Conservation (phyloP, 495 filamentous ascomycete species). For the Aspergillus panamensis region DNA sequence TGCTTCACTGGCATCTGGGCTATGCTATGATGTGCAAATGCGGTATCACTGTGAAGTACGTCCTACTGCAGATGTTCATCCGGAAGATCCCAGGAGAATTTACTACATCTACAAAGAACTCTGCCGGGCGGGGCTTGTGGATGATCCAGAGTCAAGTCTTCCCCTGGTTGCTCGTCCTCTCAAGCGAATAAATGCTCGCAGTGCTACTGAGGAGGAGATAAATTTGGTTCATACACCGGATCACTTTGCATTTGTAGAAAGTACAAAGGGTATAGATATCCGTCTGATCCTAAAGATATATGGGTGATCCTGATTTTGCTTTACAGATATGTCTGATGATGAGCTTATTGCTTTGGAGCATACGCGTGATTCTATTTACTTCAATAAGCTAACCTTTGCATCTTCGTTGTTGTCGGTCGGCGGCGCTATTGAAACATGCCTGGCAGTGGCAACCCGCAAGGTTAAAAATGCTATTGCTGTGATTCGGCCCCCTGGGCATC, state of each 20-base stretch:
- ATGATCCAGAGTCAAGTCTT: slow-evolving; percentile 48
- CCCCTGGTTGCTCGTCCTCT: slow-evolving; percentile 58
- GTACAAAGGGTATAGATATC: slow-evolving; percentile 46
- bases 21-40: slow-evolving; percentile 92
- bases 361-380: slow-evolving; percentile 81
- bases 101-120: slow-evolving; percentile 84
- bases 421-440: slow-evolving; percentile 90
- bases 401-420: slow-evolving; percentile 83
- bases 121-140: slow-evolving; percentile 70
- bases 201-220: slow-evolving; percentile 74
- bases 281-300: background rate
- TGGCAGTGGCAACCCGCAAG: slow-evolving; percentile 69
- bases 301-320: slow-evolving; percentile 1
- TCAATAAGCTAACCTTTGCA: slow-evolving; percentile 75
- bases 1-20: slow-evolving; percentile 59
- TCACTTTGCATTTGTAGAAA: slow-evolving; percentile 75
- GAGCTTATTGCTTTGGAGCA: slow-evolving; percentile 63
- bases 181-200: slow-evolving; percentile 69
- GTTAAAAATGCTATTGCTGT: slow-evolving; percentile 95
- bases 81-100: slow-evolving; percentile 89
- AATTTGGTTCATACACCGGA: slow-evolving; percentile 66
- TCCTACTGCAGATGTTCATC: slow-evolving; percentile 69
- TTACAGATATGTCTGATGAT: slow-evolving; percentile 50
- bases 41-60: slow-evolving; percentile 82
- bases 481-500: slow-evolving; percentile 91